Conservation (phyloP, 129 eudicot species). For the Logfia minima region DNA sequence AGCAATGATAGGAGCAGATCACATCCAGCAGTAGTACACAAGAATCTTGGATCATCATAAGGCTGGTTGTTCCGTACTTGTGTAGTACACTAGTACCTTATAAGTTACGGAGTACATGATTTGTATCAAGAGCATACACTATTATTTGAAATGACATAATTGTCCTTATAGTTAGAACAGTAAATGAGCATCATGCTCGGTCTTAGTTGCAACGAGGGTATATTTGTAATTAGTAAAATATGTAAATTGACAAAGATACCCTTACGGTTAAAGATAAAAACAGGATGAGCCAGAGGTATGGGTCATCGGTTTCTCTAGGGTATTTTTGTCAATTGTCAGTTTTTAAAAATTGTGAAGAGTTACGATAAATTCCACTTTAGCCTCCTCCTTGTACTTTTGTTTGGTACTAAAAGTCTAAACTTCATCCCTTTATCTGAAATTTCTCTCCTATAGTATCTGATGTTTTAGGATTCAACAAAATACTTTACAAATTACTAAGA, state of each 20-base stretch:
- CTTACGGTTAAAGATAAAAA: neutral
- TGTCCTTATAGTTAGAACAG: neutral
- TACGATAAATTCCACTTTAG: neutral
- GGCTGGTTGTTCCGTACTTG: neutral
- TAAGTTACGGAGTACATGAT: neutral
- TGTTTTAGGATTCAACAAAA: neutral
- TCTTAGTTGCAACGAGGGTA: slow-evolving; percentile 7
- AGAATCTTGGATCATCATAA: slow-evolving; percentile 22
- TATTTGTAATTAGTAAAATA: neutral
- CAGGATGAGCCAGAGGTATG: neutral
- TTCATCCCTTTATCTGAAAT: neutral
- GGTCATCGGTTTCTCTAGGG: neutral
- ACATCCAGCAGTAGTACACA: slow-evolving; percentile 36
- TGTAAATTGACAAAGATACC: slow-evolving; percentile 17
- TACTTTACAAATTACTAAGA: neutral
- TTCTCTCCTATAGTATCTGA: neutral
- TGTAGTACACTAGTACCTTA: neutral
- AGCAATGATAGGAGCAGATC: slow-evolving; percentile 39
- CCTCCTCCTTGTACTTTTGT: slow-evolving; percentile 6
- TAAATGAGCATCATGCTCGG: neutral
- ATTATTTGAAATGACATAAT: slow-evolving; percentile 12
- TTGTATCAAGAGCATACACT: slow-evolving; percentile 11
- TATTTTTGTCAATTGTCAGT: neutral
- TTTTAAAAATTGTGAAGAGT: neutral
- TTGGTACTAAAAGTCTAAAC: neutral